Conservation (phyloP, 2,329 filamentous ascomycete species). For the Chalaropsis thielavioides region DNA sequence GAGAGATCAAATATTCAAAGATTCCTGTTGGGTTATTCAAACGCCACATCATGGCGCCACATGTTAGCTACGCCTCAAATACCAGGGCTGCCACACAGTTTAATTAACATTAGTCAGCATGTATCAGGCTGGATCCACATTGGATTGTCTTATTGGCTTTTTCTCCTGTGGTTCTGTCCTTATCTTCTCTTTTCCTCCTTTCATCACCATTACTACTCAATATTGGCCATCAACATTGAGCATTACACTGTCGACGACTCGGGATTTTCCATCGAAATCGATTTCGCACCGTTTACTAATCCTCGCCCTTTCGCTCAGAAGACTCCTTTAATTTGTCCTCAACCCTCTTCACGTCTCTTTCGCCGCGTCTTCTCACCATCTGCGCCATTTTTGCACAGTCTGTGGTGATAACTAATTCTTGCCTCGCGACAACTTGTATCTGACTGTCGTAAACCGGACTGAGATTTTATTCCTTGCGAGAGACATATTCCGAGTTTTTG, state of each 20-base stretch:
- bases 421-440: constrained; percentile 6
- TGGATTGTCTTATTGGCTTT: neutral
- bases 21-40: too few species aligned
- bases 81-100: neutral
- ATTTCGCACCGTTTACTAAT: neutral
- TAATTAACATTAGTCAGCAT: neutral
- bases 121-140: neutral
- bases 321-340: neutral
- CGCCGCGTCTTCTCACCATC: neutral
- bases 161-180: neutral
- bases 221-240: constrained; percentile 5
- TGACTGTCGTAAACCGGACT: constrained; percentile 1
- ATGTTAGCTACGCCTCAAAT: neutral
- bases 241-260: neutral
- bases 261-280: neutral
- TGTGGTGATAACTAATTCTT: constrained; percentile 4
- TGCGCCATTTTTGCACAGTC: constrained; percentile 1
- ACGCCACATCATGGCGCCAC: neutral
- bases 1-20: too few species aligned
- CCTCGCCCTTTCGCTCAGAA: neutral
- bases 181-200: neutral
- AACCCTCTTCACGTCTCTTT: neutral
- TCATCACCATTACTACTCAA: neutral
- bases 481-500: neutral
- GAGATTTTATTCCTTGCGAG: neutral